These are phyloP conservation scores for Candida smagusa DNA, from an alignment of 1,139 yeast genomes.

Conservation along the genomic window DNA sequence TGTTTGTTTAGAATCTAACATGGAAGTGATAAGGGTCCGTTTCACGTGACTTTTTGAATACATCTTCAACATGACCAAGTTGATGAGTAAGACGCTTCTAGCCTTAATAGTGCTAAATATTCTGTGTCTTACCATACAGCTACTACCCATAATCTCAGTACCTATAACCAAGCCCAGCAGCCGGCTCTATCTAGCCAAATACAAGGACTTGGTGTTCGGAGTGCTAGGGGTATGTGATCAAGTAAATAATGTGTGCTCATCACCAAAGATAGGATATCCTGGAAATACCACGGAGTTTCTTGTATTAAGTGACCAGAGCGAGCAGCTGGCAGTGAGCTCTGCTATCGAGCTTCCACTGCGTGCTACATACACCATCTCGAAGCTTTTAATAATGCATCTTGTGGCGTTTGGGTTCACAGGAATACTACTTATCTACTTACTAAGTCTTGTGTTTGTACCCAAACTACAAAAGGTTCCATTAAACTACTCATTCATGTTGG, in stretches of 20 bases:
- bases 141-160: slow-evolving; percentile 42
- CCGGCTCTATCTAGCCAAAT: slow-evolving; percentile 28
- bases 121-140: slow-evolving; percentile 34
- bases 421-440: slow-evolving; percentile 21
- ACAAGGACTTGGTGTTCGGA: slow-evolving; percentile 36
- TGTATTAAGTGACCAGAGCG: background rate
- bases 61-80: background rate
- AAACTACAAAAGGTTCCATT: slow-evolving; percentile 4
- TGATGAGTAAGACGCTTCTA: slow-evolving; percentile 28
- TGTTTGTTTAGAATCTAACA: too few species aligned
- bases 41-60: background rate
- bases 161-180: slow-evolving; percentile 32
- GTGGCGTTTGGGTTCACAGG: slow-evolving; percentile 38
- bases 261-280: slow-evolving; percentile 39
- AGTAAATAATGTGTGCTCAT: slow-evolving; percentile 25
- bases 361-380: slow-evolving; percentile 41
- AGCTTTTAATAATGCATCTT: slow-evolving; percentile 43
- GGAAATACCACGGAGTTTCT: slow-evolving; percentile 16
- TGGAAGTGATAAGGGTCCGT: background rate
- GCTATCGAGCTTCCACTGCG: slow-evolving; percentile 38
- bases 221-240: slow-evolving; percentile 44
- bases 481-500: slow-evolving; percentile 23
- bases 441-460: slow-evolving; percentile 10
- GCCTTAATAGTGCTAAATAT: slow-evolving; percentile 18
- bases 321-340: background rate